Evolutionary conservation across 176 grass and related monocot genomes (phyloP).

Genomic region (Pontederia paniculata): DNA sequence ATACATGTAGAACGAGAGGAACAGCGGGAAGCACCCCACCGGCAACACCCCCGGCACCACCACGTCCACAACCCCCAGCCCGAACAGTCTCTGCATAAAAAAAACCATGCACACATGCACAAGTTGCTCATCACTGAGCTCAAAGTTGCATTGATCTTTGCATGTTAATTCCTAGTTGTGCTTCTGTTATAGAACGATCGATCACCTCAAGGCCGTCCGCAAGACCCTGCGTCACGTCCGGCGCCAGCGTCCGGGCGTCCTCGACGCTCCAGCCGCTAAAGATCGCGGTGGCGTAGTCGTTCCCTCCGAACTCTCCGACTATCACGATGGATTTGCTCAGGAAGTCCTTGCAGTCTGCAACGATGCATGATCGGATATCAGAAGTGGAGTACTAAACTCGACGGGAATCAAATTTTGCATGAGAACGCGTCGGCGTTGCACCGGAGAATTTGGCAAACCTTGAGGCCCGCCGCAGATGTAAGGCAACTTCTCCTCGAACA

Average conservation of each 20-base stretch:
- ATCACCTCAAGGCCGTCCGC: slow-evolving; percentile 32
- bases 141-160: too few species aligned
- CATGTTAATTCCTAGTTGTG: too few species aligned
- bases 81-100: slow-evolving; percentile 35
- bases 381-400: neutral
- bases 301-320: slow-evolving; percentile 58
- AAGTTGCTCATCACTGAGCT: too few species aligned
- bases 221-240: slow-evolving; percentile 30
- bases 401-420: neutral
- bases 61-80: slow-evolving; percentile 38
- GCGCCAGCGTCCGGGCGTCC: slow-evolving; percentile 36
- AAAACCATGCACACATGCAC: neutral
- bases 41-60: slow-evolving; percentile 46
- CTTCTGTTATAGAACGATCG: too few species aligned
- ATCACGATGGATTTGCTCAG: slow-evolving; percentile 30
- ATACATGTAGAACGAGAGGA: slow-evolving; percentile 39
- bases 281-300: slow-evolving; percentile 64
- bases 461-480: slow-evolving; percentile 22
- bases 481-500: slow-evolving; percentile 34
- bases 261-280: slow-evolving; percentile 39
- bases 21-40: slow-evolving; percentile 65
- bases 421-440: neutral
- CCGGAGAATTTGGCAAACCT: slow-evolving; percentile 1
- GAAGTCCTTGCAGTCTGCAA: slow-evolving; percentile 33
- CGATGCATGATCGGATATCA: too few species aligned